Evolutionary conservation across 345 rosid species (phyloP).

Genomic region (Dipteronia sinensis): DNA sequence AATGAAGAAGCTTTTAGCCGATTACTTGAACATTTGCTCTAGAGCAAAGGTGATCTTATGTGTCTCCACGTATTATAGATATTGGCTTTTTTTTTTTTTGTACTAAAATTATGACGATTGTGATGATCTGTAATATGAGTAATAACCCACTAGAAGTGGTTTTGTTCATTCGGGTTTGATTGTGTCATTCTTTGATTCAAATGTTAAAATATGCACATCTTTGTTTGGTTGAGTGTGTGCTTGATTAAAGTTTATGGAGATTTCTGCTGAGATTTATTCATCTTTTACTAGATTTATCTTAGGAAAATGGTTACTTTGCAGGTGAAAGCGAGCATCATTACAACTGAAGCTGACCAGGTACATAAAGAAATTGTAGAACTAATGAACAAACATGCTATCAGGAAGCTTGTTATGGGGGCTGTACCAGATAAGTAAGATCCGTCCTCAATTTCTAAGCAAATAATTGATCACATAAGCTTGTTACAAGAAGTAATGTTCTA

Average conservation of each 20-base stretch:
- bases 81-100: background rate
- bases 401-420: conserved; percentile 70
- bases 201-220: background rate
- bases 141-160: background rate
- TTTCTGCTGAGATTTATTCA: background rate
- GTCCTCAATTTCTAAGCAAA: background rate
- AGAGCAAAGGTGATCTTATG: conserved; percentile 42
- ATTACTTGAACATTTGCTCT: conserved; percentile 41
- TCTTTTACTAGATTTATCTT: conserved; percentile 16
- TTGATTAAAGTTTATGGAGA: background rate
- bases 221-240: background rate
- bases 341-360: conserved; percentile 54
- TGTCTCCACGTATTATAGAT: background rate
- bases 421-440: conserved; percentile 47
- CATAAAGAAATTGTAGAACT: conserved; percentile 57
- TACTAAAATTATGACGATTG: too few relatives aligned
- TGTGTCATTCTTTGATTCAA: background rate
- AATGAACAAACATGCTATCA: conserved; percentile 41
- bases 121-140: background rate
- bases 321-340: conserved; percentile 48
- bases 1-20: conserved; percentile 43
- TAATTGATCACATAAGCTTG: background rate
- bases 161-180: background rate
- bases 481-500: background rate
- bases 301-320: conserved; percentile 29